Evolutionary conservation across 164 flowering plant species (phyloP).

Genomic region (Pachysandra terminalis): DNA sequence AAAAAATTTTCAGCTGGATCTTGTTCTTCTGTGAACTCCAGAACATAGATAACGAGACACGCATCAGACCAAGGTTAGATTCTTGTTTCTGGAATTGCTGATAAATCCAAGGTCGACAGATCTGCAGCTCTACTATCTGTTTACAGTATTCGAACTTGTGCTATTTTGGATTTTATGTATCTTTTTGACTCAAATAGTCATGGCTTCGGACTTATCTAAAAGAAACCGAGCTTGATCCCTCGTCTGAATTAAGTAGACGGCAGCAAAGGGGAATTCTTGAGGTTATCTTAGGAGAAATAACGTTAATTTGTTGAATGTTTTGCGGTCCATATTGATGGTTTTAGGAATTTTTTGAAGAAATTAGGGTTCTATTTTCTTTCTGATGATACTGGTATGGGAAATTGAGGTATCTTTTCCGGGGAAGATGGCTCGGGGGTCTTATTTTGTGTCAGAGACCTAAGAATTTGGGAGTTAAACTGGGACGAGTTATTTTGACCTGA

Average conservation of each 20-base stretch:
- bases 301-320: no score
- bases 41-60: background rate
- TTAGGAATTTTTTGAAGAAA: background rate
- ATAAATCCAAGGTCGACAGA: no score
- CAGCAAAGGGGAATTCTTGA: no score
- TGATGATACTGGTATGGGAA: no score
- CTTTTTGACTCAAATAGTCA: background rate
- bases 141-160: background rate
- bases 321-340: background rate
- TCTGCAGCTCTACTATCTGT: background rate
- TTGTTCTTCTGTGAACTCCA: background rate
- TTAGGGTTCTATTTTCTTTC: background rate
- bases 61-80: background rate
- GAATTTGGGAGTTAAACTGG: no score
- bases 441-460: no score
- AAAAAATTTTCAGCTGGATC: background rate
- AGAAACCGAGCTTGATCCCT: background rate
- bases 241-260: background rate
- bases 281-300: no score
- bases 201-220: background rate
- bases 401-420: no score
- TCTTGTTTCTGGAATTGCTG: background rate
- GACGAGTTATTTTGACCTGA: no score
- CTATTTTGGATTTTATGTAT: background rate
- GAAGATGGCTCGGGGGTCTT: no score